These are phyloP conservation scores for Verticillium dahliae DNA, from an alignment of 2,329 filamentous ascomycete species.

Conservation along the genomic window DNA sequence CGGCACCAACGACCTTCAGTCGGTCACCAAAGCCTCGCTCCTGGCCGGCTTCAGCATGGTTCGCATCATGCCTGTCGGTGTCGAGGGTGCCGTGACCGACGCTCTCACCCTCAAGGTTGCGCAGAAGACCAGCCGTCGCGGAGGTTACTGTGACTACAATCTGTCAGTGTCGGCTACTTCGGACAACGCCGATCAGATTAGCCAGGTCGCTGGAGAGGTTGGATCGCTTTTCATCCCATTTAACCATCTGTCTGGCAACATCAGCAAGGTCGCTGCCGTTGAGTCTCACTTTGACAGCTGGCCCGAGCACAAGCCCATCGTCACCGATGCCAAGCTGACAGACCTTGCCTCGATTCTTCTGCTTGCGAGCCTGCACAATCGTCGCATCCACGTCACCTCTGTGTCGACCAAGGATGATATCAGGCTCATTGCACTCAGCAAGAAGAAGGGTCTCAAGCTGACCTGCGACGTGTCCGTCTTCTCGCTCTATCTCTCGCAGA, in stretches of 20 bases:
- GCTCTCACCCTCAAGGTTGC: slow-evolving; percentile 64
- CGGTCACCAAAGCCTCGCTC: slow-evolving; percentile 66
- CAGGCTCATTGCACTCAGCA: slow-evolving; percentile 67
- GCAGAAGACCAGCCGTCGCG: slow-evolving; percentile 62
- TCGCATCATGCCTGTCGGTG: slow-evolving; percentile 68
- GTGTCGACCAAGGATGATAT: slow-evolving; percentile 80
- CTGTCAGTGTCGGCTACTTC: slow-evolving; percentile 70
- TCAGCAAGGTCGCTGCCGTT: slow-evolving; percentile 75
- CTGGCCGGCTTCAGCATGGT: slow-evolving; percentile 75
- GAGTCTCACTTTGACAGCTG: slow-evolving; percentile 73
- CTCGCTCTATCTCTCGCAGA: slow-evolving; percentile 66
- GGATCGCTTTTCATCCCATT: slow-evolving; percentile 79
- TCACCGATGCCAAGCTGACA: slow-evolving; percentile 75
- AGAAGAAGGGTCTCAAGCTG: slow-evolving; percentile 74
- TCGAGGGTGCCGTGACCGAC: slow-evolving; percentile 68
- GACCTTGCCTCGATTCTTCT: slow-evolving; percentile 76
- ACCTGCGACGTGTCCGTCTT: slow-evolving; percentile 81
- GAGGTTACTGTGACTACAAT: slow-evolving; percentile 72
- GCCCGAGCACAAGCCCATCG: slow-evolving; percentile 71
- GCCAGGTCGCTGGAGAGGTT: slow-evolving; percentile 64
- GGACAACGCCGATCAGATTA: slow-evolving; percentile 68
- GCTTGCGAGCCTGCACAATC: slow-evolving; percentile 69
- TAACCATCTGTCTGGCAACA: slow-evolving; percentile 74
- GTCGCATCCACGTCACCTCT: slow-evolving; percentile 73
- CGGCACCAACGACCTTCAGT: slow-evolving; percentile 61